Evolutionary conservation across 164 flowering plant genomes (phyloP).

Genomic region (Paratinospora sagittata): DNA sequence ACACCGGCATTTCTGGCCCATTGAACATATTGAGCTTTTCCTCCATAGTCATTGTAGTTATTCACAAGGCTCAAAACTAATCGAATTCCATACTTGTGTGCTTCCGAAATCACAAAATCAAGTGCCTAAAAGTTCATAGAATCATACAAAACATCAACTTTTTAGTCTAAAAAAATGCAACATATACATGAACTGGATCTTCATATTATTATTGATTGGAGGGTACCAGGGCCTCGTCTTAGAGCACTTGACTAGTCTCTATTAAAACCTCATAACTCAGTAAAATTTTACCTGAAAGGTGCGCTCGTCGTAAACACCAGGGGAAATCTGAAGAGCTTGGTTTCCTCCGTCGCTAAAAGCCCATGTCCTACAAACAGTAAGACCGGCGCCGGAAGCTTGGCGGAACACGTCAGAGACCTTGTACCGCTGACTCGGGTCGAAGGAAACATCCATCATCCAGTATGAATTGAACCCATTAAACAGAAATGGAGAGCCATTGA

Average conservation of each 20-base stretch:
- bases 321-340: constrained; percentile 24
- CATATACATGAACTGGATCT: neutral
- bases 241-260: too few species aligned
- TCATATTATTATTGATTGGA: too few species aligned
- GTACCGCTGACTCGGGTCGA: constrained; percentile 24
- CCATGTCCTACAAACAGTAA: constrained; percentile 29
- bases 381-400: constrained; percentile 21
- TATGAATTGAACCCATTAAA: constrained; percentile 32
- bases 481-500: constrained; percentile 25
- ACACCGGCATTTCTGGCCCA: constrained; percentile 28
- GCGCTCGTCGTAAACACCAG: constrained; percentile 27
- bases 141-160: neutral
- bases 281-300: constrained; percentile 20
- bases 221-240: too few species aligned
- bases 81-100: constrained; percentile 20
- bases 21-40: constrained; percentile 27
- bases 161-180: too few species aligned
- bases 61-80: constrained; percentile 30
- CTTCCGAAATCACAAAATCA: constrained; percentile 30
- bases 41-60: constrained; percentile 29
- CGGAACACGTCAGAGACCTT: constrained; percentile 23
- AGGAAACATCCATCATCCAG: constrained; percentile 33
- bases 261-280: too few species aligned
- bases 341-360: constrained; percentile 30
- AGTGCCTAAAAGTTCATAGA: constrained; percentile 16